phyloP scores from a whole-genome alignment of 306 rosid genomes.

The Amphicarpaea edgeworthii region DNA sequence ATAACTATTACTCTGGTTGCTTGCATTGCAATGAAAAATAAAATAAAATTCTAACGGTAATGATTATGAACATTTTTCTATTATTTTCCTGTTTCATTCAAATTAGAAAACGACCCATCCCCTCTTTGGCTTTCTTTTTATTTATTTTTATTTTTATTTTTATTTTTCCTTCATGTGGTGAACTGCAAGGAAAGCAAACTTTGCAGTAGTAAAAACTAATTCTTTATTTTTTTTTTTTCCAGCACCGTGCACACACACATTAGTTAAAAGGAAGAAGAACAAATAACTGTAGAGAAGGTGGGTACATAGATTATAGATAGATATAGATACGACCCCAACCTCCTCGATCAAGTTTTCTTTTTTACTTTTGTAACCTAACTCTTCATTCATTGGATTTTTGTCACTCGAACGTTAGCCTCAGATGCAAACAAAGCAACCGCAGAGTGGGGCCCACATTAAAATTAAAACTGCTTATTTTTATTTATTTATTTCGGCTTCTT shows the following conservation, averaged over 20 bases:
- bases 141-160: too few species aligned
- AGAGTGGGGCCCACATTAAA: slow-evolving; percentile 44
- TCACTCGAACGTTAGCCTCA: slow-evolving; percentile 50
- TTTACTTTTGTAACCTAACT: slow-evolving; percentile 51
- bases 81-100: slow-evolving; percentile 29
- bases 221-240: not conserved
- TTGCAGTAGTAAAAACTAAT: slow-evolving; percentile 21
- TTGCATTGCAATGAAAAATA: slow-evolving; percentile 12
- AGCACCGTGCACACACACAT: not conserved
- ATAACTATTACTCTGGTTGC: slow-evolving; percentile 1
- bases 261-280: slow-evolving; percentile 44
- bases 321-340: not conserved
- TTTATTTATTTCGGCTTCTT: slow-evolving; percentile 36
- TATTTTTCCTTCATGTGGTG: slow-evolving; percentile 5
- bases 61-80: slow-evolving; percentile 25
- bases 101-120: slow-evolving; percentile 45
- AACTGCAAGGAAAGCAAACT: slow-evolving; percentile 50
- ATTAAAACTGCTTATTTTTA: slow-evolving; percentile 31
- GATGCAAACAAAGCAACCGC: slow-evolving; percentile 61
- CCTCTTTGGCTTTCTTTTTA: slow-evolving; percentile 24
- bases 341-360: slow-evolving; percentile 44
- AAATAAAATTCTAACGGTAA: not conserved
- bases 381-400: slow-evolving; percentile 60
- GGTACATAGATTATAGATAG: slow-evolving; percentile 34
- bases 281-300: slow-evolving; percentile 38